A percentile compares a stretch with the other conserved stretches of the same genome.
phyloP scores from a whole-genome alignment of 768 basidiomycete genomes.

The Amanita jacksonii region DNA sequence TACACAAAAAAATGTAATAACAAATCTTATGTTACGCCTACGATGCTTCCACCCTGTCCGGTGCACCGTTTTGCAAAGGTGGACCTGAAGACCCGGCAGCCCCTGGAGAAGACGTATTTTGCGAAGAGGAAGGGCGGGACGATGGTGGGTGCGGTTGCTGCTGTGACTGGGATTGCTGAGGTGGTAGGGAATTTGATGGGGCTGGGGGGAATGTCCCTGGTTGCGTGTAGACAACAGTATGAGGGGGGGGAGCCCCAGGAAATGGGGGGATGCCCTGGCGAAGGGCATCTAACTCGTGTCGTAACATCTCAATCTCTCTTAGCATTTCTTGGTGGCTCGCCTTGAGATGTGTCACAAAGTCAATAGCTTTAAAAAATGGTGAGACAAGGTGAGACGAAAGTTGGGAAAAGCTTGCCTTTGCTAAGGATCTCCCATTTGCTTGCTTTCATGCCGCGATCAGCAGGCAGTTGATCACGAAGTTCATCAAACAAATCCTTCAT shows the following conservation, averaged over 20 bases:
- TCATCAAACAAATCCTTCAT: conserved; percentile 99
- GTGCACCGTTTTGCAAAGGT: conserved; percentile 34
- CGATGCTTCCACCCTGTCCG: conserved; percentile 34
- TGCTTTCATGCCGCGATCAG: conserved; percentile 89
- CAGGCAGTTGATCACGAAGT: conserved; percentile 84
- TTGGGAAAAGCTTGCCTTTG: conserved; percentile 55
- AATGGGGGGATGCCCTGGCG: conserved; percentile 52
- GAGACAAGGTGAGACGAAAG: conserved; percentile 8
- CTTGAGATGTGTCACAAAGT: conserved; percentile 77
- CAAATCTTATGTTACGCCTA: conserved; percentile 20
- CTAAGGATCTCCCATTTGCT: conserved; percentile 99
- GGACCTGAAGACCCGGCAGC: conserved; percentile 22
- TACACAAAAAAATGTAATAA: conserved; percentile 8
- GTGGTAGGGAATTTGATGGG: too few relatives aligned
- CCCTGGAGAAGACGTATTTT: conserved; percentile 44
- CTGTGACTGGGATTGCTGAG: conserved; percentile 29
- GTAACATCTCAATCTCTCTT: conserved; percentile 68
- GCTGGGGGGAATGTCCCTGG: conserved; percentile 37
- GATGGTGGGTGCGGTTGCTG: conserved; percentile 24
- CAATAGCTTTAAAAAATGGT: conserved; percentile 80
- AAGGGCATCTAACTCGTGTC: conserved; percentile 61
- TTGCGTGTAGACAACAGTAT: conserved; percentile 40
- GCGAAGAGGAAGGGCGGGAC: conserved; percentile 55
- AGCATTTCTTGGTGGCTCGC: conserved; percentile 66
- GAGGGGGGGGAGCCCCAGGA: conserved; percentile 37